Percentiles rank a stretch among this genome's conserved stretches.
Evolutionary conservation across 2,329 filamentous ascomycete genomes (phyloP).

Genomic region (Metarhizium album): DNA sequence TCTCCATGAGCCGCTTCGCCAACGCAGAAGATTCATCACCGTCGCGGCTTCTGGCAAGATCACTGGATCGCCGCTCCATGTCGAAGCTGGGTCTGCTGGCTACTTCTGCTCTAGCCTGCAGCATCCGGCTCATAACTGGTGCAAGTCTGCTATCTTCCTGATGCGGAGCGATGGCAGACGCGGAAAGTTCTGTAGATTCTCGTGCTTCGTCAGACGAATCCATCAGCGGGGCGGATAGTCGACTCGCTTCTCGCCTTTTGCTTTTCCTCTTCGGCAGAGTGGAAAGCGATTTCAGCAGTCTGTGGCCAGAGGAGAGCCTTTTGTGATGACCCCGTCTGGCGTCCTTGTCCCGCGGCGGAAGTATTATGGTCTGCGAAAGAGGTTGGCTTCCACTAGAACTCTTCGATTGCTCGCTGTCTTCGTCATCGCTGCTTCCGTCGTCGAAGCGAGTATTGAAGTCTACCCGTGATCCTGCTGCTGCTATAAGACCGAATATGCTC

Average conservation of each 20-base stretch:
- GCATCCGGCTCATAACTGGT: slow-evolving; percentile 67
- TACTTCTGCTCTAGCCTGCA: slow-evolving; percentile 60
- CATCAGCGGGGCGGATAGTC: slow-evolving; percentile 26
- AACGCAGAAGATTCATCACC: slow-evolving; percentile 45
- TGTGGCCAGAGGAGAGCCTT: slow-evolving; percentile 49
- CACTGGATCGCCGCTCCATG: slow-evolving; percentile 34
- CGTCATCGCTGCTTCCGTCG: slow-evolving; percentile 69
- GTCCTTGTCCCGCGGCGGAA: slow-evolving; percentile 21
- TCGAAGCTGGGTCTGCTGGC: slow-evolving; percentile 47
- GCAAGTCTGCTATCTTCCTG: slow-evolving; percentile 39
- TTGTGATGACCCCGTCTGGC: slow-evolving; percentile 37
- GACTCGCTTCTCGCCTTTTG: slow-evolving; percentile 29
- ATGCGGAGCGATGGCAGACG: slow-evolving; percentile 12
- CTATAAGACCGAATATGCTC: slow-evolving; percentile 87
- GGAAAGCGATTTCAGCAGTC: slow-evolving; percentile 54
- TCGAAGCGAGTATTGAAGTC: slow-evolving; percentile 78
- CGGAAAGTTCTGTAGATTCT: slow-evolving; percentile 16
- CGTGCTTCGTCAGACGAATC: slow-evolving; percentile 19
- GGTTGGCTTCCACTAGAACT: slow-evolving; percentile 35
- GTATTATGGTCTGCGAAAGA: slow-evolving; percentile 31
- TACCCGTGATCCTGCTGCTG: slow-evolving; percentile 71
- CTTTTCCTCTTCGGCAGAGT: slow-evolving; percentile 40
- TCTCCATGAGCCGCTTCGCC: slow-evolving; percentile 64
- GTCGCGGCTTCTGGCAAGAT: slow-evolving; percentile 22
- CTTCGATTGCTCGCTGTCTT: slow-evolving; percentile 42